Conservation (phyloP, 352 stramenopile genomes). For the Phytopythium helicoides region DNA sequence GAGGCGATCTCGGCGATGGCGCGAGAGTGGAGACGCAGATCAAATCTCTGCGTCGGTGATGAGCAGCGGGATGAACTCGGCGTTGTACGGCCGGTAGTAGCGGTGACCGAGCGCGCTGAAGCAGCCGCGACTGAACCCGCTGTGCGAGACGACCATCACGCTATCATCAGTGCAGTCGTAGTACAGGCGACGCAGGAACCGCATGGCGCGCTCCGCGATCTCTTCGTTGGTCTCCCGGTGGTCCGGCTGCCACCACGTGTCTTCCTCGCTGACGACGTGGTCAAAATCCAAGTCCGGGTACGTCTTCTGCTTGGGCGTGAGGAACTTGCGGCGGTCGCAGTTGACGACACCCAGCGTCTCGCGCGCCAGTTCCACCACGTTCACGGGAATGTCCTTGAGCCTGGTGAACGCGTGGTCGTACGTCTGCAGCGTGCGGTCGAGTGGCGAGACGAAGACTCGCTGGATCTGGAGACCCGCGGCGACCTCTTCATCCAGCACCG, state of each 20-base stretch:
- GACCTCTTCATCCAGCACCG: constrained; percentile 44
- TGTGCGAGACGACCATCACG: constrained; percentile 63
- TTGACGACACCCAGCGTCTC: constrained; percentile 70
- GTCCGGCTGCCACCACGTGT: constrained; percentile 50
- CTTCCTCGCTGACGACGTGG: constrained; percentile 36
- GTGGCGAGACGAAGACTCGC: constrained; percentile 58
- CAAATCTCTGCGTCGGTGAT: constrained; percentile 16
- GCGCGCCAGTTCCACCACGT: constrained; percentile 46
- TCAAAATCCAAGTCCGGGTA: constrained; percentile 58
- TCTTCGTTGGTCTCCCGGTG: constrained; percentile 62
- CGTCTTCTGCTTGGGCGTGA: constrained; percentile 28
- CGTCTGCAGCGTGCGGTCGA: constrained; percentile 66
- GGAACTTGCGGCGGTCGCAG: constrained; percentile 51
- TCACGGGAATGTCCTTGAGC: constrained; percentile 33
- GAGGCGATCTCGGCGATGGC: too few relatives aligned
- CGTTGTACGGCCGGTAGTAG: constrained; percentile 66
- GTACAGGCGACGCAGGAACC: constrained; percentile 54
- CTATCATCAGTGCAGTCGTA: constrained; percentile 27
- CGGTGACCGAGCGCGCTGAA: constrained; percentile 53
- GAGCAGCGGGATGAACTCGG: constrained; percentile 63
- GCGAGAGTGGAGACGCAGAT: not conserved
- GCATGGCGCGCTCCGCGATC: constrained; percentile 44
- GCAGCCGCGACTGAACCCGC: constrained; percentile 62
- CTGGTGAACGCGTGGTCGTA: constrained; percentile 39
- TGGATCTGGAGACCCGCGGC: constrained; percentile 45